Conservation (phyloP, 1,284 basidiomycete species). For the Rhodotorula sp. region DNA sequence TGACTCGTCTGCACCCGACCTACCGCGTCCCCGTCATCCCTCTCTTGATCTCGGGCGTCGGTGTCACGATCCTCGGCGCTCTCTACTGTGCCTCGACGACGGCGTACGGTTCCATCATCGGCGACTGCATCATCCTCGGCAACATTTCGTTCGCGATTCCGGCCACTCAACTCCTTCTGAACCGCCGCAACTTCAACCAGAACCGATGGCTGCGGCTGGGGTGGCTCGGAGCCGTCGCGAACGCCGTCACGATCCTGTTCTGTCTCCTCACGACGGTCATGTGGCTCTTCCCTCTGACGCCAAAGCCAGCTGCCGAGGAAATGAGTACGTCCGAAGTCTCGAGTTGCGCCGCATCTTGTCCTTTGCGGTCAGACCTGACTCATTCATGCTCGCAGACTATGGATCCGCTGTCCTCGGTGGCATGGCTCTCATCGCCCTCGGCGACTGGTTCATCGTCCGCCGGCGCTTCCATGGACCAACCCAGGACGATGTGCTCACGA, state of each 20-base stretch:
- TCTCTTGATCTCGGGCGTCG: constrained; percentile 59
- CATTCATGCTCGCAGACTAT: constrained; percentile 44
- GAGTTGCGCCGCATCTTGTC: background rate
- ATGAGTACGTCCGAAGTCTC: constrained; percentile 46
- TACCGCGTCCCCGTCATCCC: constrained; percentile 53
- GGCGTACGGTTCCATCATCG: constrained; percentile 55
- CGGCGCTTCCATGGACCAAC: constrained; percentile 1
- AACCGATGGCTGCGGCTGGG: constrained; percentile 36
- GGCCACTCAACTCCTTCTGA: constrained; percentile 49
- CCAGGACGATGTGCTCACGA: background rate
- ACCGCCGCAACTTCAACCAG: constrained; percentile 48
- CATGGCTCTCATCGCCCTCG: constrained; percentile 44
- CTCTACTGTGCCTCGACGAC: constrained; percentile 59
- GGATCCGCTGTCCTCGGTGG: constrained; percentile 31
- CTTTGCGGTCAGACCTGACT: background rate
- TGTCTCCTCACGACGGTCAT: constrained; percentile 52
- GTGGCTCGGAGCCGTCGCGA: constrained; percentile 47
- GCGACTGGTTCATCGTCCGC: constrained; percentile 46
- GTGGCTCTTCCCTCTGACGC: constrained; percentile 55
- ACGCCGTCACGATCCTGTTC: constrained; percentile 51
- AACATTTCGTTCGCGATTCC: constrained; percentile 53
- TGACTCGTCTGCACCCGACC: constrained; percentile 59
- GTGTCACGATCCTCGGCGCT: constrained; percentile 51
- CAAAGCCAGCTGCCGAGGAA: constrained; percentile 48
- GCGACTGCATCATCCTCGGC: constrained; percentile 50